A percentile compares a stretch with the other conserved stretches of the same genome.
These are phyloP conservation scores for Microsporum ferrugineum DNA, from an alignment of 2,329 filamentous ascomycete genomes.

Conservation along the genomic window DNA sequence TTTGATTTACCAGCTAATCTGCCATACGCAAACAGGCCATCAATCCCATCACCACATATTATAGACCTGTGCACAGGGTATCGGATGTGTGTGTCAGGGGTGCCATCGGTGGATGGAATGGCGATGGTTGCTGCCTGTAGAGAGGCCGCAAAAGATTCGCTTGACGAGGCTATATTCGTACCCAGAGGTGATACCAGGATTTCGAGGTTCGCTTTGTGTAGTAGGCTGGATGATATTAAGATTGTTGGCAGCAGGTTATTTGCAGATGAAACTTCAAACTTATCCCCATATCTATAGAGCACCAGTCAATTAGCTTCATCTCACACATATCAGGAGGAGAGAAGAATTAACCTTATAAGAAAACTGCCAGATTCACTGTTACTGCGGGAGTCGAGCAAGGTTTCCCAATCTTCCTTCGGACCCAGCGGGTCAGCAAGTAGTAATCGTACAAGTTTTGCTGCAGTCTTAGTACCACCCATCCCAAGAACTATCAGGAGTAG, in stretches of 20 bases:
- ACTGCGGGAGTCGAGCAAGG: conserved; percentile 42
- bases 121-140: conserved; percentile 67
- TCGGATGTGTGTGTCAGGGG: conserved; percentile 54
- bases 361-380: conserved; percentile 45
- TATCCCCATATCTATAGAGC: conserved; percentile 43
- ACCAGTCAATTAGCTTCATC: neutral
- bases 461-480: conserved; percentile 39
- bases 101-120: conserved; percentile 53
- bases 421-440: conserved; percentile 60
- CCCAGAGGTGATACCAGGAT: conserved; percentile 47
- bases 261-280: conserved; percentile 35
- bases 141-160: conserved; percentile 44
- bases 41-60: conserved; percentile 60
- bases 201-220: conserved; percentile 49
- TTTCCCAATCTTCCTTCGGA: conserved; percentile 55
- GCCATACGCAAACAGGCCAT: conserved; percentile 44
- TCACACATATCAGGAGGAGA: neutral
- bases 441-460: conserved; percentile 53
- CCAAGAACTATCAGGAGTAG: conserved; percentile 34
- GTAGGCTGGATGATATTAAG: conserved; percentile 43
- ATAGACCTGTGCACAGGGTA: conserved; percentile 78
- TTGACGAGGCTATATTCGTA: conserved; percentile 37
- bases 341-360: conserved; percentile 46
- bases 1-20: conserved; percentile 23
- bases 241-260: conserved; percentile 45